Conservation (phyloP, 1,284 basidiomycete genomes). For the Heliocybe sulcata region DNA sequence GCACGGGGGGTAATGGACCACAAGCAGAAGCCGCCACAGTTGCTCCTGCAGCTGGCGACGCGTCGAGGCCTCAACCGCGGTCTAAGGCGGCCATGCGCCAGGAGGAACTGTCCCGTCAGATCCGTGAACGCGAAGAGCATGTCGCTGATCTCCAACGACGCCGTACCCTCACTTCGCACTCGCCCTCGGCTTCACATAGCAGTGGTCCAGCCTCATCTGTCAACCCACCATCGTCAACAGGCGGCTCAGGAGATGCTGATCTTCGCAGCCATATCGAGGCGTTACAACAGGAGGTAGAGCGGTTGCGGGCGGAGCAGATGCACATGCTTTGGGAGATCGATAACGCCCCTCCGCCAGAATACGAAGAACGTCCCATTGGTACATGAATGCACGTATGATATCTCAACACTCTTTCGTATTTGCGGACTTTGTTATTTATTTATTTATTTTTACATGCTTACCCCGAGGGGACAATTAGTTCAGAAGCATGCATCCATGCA, state of each 20-base stretch:
- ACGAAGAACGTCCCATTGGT: background rate
- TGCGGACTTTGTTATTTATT: background rate
- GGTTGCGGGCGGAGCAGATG: background rate
- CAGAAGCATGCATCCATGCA: no score
- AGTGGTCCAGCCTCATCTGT: background rate
- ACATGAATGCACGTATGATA: background rate
- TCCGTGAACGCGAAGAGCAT: background rate
- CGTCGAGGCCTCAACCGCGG: background rate
- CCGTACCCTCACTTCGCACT: background rate
- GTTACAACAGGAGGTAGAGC: background rate
- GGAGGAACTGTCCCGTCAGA: background rate
- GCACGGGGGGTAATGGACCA: background rate
- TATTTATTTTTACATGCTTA: background rate
- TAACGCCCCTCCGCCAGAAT: background rate
- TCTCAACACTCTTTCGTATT: background rate
- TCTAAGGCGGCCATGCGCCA: background rate
- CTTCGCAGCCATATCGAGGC: background rate
- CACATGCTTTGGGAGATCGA: background rate
- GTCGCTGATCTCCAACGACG: background rate
- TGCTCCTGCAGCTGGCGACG: background rate
- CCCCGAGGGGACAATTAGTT: no score
- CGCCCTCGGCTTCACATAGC: background rate
- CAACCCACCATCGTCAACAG: background rate
- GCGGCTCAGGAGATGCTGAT: background rate
- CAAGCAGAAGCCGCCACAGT: background rate